These are phyloP conservation scores for Hypomyces perniciosus DNA, from an alignment of 2,329 filamentous ascomycete species.

Conservation along the genomic window DNA sequence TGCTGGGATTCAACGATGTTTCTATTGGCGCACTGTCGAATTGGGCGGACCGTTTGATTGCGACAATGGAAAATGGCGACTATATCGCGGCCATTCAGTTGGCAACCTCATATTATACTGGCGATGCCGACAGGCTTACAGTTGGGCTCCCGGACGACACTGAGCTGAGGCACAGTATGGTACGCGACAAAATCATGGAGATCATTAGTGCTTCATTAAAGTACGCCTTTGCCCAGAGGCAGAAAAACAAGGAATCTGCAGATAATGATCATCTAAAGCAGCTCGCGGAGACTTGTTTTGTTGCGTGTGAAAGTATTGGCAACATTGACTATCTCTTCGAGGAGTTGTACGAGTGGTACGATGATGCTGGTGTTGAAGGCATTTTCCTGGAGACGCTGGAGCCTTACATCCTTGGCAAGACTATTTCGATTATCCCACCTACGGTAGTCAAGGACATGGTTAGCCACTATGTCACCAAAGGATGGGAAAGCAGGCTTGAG, in stretches of 20 bases:
- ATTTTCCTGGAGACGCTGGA: slow-evolving; percentile 87
- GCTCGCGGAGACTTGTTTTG: slow-evolving; percentile 76
- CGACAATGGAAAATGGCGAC: slow-evolving; percentile 94
- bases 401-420: slow-evolving; percentile 74
- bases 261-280: slow-evolving; percentile 62
- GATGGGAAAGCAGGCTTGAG: slow-evolving; percentile 73
- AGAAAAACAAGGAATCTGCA: slow-evolving; percentile 39
- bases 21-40: slow-evolving; percentile 90
- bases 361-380: slow-evolving; percentile 64
- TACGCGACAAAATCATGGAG: slow-evolving; percentile 82
- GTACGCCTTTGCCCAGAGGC: slow-evolving; percentile 71
- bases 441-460: slow-evolving; percentile 82
- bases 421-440: slow-evolving; percentile 71
- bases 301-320: slow-evolving; percentile 70
- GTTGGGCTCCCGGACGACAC: slow-evolving; percentile 88
- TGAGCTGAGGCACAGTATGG: slow-evolving; percentile 66
- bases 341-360: slow-evolving; percentile 84
- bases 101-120: slow-evolving; percentile 86
- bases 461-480: slow-evolving; percentile 68
- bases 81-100: slow-evolving; percentile 87
- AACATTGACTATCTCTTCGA: slow-evolving; percentile 85
- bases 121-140: slow-evolving; percentile 87
- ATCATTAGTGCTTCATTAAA: slow-evolving; percentile 90
- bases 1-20: slow-evolving; percentile 89
- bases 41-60: slow-evolving; percentile 90